Evolutionary conservation across 2,329 filamentous ascomycete genomes (phyloP), one percentile per base, ranked within the genome.

Genomic region (Colletotrichum incanum): DNA sequence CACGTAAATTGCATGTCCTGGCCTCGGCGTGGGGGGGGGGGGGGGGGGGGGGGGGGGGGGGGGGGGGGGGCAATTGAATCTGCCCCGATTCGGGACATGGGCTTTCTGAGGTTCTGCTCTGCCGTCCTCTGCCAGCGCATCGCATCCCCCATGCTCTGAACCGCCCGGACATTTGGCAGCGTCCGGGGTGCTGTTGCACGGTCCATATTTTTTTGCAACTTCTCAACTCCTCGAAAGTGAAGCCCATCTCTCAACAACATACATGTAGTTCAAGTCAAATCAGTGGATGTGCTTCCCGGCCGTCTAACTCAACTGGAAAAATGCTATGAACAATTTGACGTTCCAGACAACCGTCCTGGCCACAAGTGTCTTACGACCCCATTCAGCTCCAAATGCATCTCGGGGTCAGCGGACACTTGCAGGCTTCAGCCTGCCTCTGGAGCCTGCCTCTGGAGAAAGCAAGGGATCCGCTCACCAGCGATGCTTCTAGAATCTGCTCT

Each of bases 201-300:
- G 66, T 58, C 66, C 66, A 47, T 45, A 45, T 65, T 60, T 68
- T 56, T 50, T 56, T 49, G 43, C 50, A 41, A 65, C 66, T 26
- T 58, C 47, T 23, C 45, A 37, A 28, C 11, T 34, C 20, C 18
- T 9, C 9, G 3, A 6, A 5, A 11, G 9, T 50, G 28, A 63
- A 28, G 14, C n/a, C 16, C 31, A 34, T 50, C 34, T 39, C 52
- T n/a, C 31, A 6, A 9, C 52, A 55, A n/a, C 20, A 5, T 20
- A 23, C 6, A 5, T 11, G 26, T 23, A 23, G 20, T 39, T 23
- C 52, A 23, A n/a, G 20, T 16, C 31, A 2, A 23, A 1, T 7
- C 2, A 23, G 11, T 34, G 2, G 20, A n/a, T 2, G 26, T 3
- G 7, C 28, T 18, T 52, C 14, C 49, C 16, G 26, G 3, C 9